Base-by-base conservation (phyloP, 257 asterid species). In the Ophiorrhiza pumila region DNA sequence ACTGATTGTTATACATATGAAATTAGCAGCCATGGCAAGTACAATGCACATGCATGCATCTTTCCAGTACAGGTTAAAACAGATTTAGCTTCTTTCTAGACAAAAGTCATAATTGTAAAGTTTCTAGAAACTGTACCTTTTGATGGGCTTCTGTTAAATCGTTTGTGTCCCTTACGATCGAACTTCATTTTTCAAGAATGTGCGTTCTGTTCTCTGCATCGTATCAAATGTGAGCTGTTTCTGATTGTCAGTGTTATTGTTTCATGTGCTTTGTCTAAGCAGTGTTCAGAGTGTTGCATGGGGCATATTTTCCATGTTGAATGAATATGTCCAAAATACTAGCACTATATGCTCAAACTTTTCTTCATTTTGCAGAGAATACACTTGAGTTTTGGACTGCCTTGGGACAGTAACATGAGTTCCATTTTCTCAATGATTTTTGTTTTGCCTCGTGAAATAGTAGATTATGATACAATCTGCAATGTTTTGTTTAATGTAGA, bases 201-300 rank as follows among this genome's bases (percentile, higher is more conserved):
- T 47, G 22, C 12, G 17, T 47, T 13, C 55, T 13, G 17, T 20
- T 15, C 55, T 20, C 6, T 47, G 20, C 55, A 47, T 47, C 22
- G 12, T 47, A 47, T 45, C 50, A 45, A 13, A 45, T n/a, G n/a
- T 47, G 55, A 47, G 22, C 55, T 47, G 55, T 47, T 47, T 37
- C 42, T 37, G 42, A 37, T n/a, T 45, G 50, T 9, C 32, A 23
- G 11, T n/a, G 14, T 53, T 31, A 53, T 22, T n/a, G 4, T 53
- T 53, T n/a, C 60, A 53, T n/a, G 60, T 53, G 60, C 60, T 20
- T 22, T 20, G 58, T 52, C 58, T 52, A 20, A 52, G 58, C 58
- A 52, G 22, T 18, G 58, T 10, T 52, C n/a, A n/a, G n/a, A n/a
- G n/a, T 46, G 14, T 46, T 10, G 52, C 14, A 8, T 46, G 14